Conservation (phyloP, 176 grass and related monocot species). For the Aegilops sharonensis region DNA sequence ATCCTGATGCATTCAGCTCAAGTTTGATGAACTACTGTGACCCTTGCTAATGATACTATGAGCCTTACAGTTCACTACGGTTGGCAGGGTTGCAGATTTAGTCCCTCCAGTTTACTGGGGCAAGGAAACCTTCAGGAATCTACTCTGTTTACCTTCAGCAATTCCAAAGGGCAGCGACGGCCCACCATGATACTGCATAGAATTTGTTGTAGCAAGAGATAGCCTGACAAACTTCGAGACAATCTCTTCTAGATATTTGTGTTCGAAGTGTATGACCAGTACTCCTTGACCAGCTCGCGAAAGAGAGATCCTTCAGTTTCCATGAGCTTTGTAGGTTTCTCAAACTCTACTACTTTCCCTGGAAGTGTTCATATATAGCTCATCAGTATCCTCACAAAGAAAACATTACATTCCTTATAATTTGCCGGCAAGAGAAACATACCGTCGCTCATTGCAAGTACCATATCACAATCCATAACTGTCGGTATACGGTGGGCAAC, state of each 20-base stretch:
- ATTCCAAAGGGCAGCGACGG: background rate
- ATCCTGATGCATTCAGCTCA: too few species aligned
- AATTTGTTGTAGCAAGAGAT: background rate
- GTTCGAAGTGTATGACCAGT: conserved; percentile 64
- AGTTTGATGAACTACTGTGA: too few species aligned
- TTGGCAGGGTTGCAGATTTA: background rate
- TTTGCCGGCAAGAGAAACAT: conserved; percentile 10
- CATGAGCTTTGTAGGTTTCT: conserved; percentile 74
- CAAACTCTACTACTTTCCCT: conserved; percentile 66
- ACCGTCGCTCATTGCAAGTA: conserved; percentile 86
- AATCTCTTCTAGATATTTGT: conserved; percentile 18
- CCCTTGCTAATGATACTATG: too few species aligned
- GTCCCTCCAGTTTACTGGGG: background rate
- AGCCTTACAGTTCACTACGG: background rate
- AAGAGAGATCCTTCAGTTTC: conserved; percentile 75
- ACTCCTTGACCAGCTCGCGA: conserved; percentile 58
- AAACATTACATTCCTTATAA: background rate
- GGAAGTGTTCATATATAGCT: background rate
- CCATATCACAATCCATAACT: conserved; percentile 82
- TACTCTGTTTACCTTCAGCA: background rate
- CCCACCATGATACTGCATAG: background rate
- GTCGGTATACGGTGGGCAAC: conserved; percentile 91
- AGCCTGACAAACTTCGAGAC: background rate
- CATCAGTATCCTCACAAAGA: background rate
- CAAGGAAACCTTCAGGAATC: background rate